Percentiles rank a stretch among this genome's conserved stretches.
Evolutionary conservation across 2,329 filamentous ascomycete genomes (phyloP).

Genomic region (Fusarium nygamai): DNA sequence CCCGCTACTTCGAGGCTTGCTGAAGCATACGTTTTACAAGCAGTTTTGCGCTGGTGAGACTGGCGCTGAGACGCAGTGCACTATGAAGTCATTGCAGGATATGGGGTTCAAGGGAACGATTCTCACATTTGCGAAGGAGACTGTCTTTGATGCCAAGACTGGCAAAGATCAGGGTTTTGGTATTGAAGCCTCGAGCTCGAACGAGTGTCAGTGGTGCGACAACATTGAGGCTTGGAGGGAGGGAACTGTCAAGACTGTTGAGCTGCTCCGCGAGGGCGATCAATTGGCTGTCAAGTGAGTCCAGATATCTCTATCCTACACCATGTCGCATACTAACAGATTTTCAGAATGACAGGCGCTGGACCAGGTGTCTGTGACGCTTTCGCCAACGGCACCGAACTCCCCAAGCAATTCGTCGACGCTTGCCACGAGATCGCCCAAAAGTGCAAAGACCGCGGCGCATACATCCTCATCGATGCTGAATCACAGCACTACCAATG

Average conservation of each 20-base stretch:
- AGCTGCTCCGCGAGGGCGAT: slow-evolving; percentile 48
- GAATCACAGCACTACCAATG: slow-evolving; percentile 57
- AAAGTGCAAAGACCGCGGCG: slow-evolving; percentile 50
- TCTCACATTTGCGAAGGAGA: slow-evolving; percentile 62
- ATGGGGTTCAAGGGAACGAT: slow-evolving; percentile 66
- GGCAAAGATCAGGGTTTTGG: slow-evolving; percentile 35
- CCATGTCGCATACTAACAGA: background rate
- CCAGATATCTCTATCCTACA: background rate
- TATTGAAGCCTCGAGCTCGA: slow-evolving; percentile 51
- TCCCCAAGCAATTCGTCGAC: slow-evolving; percentile 54
- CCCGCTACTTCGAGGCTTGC: slow-evolving; percentile 55
- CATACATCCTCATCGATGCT: slow-evolving; percentile 58
- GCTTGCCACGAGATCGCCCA: slow-evolving; percentile 54
- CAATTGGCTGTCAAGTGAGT: slow-evolving; percentile 52
- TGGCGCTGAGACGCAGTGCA: slow-evolving; percentile 55
- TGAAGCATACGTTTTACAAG: slow-evolving; percentile 62
- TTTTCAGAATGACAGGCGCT: slow-evolving; percentile 53
- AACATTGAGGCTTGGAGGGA: slow-evolving; percentile 52
- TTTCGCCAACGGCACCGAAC: slow-evolving; percentile 47
- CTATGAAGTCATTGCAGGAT: slow-evolving; percentile 54
- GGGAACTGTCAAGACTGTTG: slow-evolving; percentile 46
- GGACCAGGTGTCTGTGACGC: slow-evolving; percentile 52
- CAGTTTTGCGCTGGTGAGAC: slow-evolving; percentile 67
- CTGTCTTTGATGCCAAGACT: slow-evolving; percentile 52
- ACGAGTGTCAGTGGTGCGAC: slow-evolving; percentile 50